Base-by-base conservation (phyloP, 768 basidiomycete genomes). In the Auriscalpium orientale region DNA sequence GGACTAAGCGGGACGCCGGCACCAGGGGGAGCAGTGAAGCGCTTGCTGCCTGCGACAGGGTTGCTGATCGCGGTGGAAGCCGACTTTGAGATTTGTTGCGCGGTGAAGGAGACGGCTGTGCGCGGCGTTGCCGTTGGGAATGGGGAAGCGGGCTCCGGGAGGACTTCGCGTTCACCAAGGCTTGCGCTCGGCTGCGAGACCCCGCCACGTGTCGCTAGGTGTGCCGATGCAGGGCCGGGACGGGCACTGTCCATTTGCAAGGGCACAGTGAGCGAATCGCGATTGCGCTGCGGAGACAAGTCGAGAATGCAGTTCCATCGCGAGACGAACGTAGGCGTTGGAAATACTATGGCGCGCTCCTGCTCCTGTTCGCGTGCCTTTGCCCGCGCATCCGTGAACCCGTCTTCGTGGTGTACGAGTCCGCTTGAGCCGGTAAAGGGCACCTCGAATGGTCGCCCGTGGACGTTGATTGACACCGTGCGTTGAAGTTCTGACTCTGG, bases 241-340 rank as follows among this genome's bases (percentile, higher is more conserved):
- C n/a, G 12, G 20, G 15, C 21, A 18, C 21, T 18, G 10, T 59
- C 54, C 54, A 50, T 20, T 54, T 47, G 51, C 13, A n/a, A 35
- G 12, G 51, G 16, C 37, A 52, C 56, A 58, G 33, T 61, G 52
- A 54, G 60, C 59, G 49, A 34, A 38, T 46, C 62, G 58, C 60
- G 62, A 60, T 57, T 69, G 60, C 61, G 63, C 50, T 63, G 68
- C 3, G 78, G 64, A 1, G 79, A 71, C n/a, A 97, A 76, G 67
- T 95, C 91, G 18, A 97, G 81, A 1, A 90, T 75, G 61, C 91
- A 94, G 61, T 91, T 95, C 94, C 94, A 97, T 34, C 85, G 76
- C 1, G 93, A 94, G 0, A 84, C 81, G 68, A 94, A 97, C 0
- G 82, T 76, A 12, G 71, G 73, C 8, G 93, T 91, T 0, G 88